These are phyloP conservation scores for Pseudomonodictys pantanalensis DNA, from an alignment of 495 filamentous ascomycete species.

Conservation along the genomic window DNA sequence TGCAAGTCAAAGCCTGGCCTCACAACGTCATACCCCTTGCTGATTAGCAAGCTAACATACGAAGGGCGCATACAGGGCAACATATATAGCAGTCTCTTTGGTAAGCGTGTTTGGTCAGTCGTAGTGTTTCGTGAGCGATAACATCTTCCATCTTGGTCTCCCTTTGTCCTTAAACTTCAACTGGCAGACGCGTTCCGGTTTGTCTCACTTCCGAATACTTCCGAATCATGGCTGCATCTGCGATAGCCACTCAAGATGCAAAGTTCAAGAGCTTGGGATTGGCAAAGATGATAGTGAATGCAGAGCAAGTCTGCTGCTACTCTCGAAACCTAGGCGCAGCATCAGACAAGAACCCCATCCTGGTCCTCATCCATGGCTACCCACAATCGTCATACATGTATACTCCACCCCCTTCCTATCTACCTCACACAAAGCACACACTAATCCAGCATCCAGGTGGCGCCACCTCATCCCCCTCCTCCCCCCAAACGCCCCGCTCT, in stretches of 20 bases:
- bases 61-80: too few relatives aligned
- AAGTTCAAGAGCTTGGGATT: slow-evolving; percentile 20
- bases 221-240: neutral
- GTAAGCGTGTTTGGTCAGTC: too few relatives aligned
- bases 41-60: too few relatives aligned
- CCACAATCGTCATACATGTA: slow-evolving; percentile 35
- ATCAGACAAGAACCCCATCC: slow-evolving; percentile 26
- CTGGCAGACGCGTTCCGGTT: neutral
- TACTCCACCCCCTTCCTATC: neutral
- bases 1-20: too few relatives aligned
- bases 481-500: slow-evolving; percentile 28
- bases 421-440: neutral
- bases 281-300: slow-evolving; percentile 17
- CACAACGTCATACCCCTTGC: too few relatives aligned
- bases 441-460: slow-evolving; percentile 19
- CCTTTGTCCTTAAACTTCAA: too few relatives aligned
- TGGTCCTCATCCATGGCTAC: slow-evolving; percentile 39
- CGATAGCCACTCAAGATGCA: slow-evolving; percentile 22
- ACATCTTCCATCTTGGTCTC: too few relatives aligned
- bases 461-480: slow-evolving; percentile 34
- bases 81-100: too few relatives aligned
- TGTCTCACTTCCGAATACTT: neutral
- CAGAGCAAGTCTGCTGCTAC: slow-evolving; percentile 20
- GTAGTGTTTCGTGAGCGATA: too few relatives aligned
- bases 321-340: slow-evolving; percentile 12